Base-by-base conservation (phyloP, 352 stramenopile genomes). In the Globisporangium cystogenes region DNA sequence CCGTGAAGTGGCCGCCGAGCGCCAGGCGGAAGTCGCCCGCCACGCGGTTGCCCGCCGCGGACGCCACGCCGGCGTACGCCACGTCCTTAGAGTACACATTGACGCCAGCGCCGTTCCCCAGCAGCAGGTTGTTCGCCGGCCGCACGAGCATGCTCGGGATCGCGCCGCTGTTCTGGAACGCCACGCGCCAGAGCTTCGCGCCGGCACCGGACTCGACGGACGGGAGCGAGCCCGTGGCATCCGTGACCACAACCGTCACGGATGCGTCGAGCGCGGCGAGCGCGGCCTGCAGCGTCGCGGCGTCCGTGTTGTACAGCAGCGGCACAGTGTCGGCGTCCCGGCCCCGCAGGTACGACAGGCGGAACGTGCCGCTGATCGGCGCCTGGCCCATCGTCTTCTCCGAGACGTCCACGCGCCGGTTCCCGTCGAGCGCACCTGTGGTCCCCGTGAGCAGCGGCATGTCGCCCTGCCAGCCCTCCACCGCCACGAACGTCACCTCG, bases 111-210 rank as follows among this genome's bases (percentile, higher is more conserved):
- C 95, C 90, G 46, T 97, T 90, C 26, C 92, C 95, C 15, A 86
- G 71, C 2, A 98, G 70, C 16, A 80, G 50, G 48, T 90, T 85
- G 65, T 96, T 90, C 12, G 67, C 63, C 23, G 74, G 65, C 20
- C 83, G 74, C 41, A 97, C 59, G 24, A 83, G 53, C 56, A 98
- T 64, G 36, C 80, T 58, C n/a, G 96, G 88, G 1, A 98, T 74
- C 58, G 96, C 82, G 5, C 95, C 95, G 46, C 86, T 89, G 45
- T 97, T 85, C 14, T 73, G 46, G 66, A 99, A 98, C 8, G 88
- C 91, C 6, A 98, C 87, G 16, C 65, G 62, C 79, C 90, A 98
- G 44, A 98, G 77, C 8, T 77, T 77, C 16, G 75, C 70, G 2
- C 76, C 79, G 0, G 57, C 70, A 0, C 55, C 57, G 3, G 61